Evolutionary conservation across 2,329 filamentous ascomycete genomes (phyloP).

Genomic region (Lithohypha guttulata): DNA sequence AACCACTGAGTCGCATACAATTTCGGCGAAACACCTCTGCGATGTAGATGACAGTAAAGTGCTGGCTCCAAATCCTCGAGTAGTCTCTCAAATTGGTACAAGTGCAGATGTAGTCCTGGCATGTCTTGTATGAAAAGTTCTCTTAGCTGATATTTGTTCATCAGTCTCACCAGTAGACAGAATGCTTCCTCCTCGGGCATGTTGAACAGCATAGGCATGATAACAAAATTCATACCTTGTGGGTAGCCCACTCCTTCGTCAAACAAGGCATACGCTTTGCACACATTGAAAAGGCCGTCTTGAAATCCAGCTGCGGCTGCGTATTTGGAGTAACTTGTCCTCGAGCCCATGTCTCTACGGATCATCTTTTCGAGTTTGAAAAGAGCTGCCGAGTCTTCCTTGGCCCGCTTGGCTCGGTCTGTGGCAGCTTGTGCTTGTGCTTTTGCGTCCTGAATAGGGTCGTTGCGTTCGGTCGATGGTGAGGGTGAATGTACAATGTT

Average conservation of each 20-base stretch:
- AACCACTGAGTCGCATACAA: slow-evolving; percentile 99
- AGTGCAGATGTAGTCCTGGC: slow-evolving; percentile 83
- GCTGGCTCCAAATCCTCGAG: slow-evolving; percentile 91
- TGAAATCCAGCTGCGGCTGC: slow-evolving; percentile 82
- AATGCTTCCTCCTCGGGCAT: slow-evolving; percentile 98
- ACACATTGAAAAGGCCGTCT: slow-evolving; percentile 87
- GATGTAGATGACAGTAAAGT: slow-evolving; percentile 84
- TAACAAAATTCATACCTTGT: slow-evolving; percentile 97
- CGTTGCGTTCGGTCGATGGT: slow-evolving; percentile 48
- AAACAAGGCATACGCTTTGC: slow-evolving; percentile 93
- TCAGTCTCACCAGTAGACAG: slow-evolving; percentile 78
- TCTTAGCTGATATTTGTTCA: slow-evolving; percentile 91
- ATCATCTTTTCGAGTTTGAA: slow-evolving; percentile 85
- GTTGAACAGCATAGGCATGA: slow-evolving; percentile 95
- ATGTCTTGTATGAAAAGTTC: slow-evolving; percentile 93
- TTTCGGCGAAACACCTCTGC: slow-evolving; percentile 76
- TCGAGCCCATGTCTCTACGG: slow-evolving; percentile 75
- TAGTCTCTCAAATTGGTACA: slow-evolving; percentile 90
- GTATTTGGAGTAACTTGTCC: slow-evolving; percentile 95
- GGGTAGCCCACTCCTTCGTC: slow-evolving; percentile 93
- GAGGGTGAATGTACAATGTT: slow-evolving; percentile 46
- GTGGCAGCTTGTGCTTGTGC: slow-evolving; percentile 52
- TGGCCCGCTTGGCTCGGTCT: slow-evolving; percentile 66
- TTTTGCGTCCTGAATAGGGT: slow-evolving; percentile 47
- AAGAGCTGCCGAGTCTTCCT: slow-evolving; percentile 63